phyloP scores from a whole-genome alignment of 768 basidiomycete species.

The Hemileccinum impolitum region DNA sequence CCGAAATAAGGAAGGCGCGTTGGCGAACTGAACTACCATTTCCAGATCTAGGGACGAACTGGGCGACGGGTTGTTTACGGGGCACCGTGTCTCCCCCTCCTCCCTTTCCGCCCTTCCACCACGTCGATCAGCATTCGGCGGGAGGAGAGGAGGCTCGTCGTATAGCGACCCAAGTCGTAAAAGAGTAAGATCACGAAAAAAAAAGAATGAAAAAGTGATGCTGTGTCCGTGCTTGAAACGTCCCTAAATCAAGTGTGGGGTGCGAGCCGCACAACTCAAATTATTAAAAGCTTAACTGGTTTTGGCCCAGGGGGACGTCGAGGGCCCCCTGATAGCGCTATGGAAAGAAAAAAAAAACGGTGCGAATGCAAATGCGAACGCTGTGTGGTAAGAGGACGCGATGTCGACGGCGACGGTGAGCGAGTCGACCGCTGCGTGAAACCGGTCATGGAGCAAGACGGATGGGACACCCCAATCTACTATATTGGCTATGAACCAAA shows the following conservation, averaged over 20 bases:
- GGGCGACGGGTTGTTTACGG: constrained; percentile 10
- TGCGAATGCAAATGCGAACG: no score
- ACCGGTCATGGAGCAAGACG: constrained; percentile 10
- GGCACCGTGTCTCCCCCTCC: no score
- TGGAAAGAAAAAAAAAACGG: not conserved
- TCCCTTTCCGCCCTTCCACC: no score
- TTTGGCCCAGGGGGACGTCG: not conserved
- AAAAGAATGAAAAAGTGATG: not conserved
- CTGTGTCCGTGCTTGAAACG: not conserved
- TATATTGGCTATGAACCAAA: constrained; percentile 63
- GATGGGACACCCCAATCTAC: constrained; percentile 42
- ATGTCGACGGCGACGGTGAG: not conserved
- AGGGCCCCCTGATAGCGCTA: not conserved
- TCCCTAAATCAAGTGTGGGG: constrained; percentile 13
- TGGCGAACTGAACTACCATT: constrained; percentile 6
- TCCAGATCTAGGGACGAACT: constrained; percentile 4
- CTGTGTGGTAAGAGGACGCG: no score
- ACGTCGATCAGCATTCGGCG: no score
- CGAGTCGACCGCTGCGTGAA: not conserved
- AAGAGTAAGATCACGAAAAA: not conserved
- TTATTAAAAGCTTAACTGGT: constrained; percentile 25
- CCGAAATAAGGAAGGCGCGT: constrained; percentile 1
- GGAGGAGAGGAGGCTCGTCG: not conserved
- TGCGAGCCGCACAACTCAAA: constrained; percentile 17
- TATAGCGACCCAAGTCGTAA: not conserved